These are phyloP conservation scores for Globisporangium camurandrum DNA, from an alignment of 352 stramenopile species.

Conservation along the genomic window DNA sequence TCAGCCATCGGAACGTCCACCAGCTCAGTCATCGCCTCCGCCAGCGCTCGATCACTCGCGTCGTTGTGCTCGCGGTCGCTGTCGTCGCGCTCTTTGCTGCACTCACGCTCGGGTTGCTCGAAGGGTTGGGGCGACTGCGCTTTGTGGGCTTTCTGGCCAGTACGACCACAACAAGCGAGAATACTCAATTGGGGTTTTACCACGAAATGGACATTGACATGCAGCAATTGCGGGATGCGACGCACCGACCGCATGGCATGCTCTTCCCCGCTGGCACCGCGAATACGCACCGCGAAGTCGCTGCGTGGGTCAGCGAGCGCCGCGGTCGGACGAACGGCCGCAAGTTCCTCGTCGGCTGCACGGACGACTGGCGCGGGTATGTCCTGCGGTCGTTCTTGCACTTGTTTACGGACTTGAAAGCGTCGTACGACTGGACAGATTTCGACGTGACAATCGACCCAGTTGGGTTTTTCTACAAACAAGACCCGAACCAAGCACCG, in stretches of 20 bases:
- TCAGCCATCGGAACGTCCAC: too few relatives aligned
- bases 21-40: too few relatives aligned
- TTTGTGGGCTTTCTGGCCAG: slow-evolving; percentile 42
- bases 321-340: slow-evolving; percentile 57
- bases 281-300: slow-evolving; percentile 36
- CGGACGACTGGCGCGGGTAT: slow-evolving; percentile 49
- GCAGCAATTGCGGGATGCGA: slow-evolving; percentile 30
- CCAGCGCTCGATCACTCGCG: slow-evolving; percentile 3
- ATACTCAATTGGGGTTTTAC: slow-evolving; percentile 62
- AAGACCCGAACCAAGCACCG: slow-evolving; percentile 50
- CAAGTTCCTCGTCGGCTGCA: slow-evolving; percentile 67
- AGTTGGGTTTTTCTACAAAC: slow-evolving; percentile 51
- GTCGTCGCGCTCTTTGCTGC: slow-evolving; percentile 21
- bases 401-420: slow-evolving; percentile 62
- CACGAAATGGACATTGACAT: slow-evolving; percentile 79
- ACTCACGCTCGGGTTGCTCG: slow-evolving; percentile 26
- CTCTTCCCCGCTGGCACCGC: slow-evolving; percentile 31
- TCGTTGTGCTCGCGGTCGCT: neutral
- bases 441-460: slow-evolving; percentile 39
- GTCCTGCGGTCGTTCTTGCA: slow-evolving; percentile 58
- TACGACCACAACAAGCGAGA: slow-evolving; percentile 21
- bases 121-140: slow-evolving; percentile 37
- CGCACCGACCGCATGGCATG: slow-evolving; percentile 24
- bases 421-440: slow-evolving; percentile 54
- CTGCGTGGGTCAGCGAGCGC: slow-evolving; percentile 55